Evolutionary conservation across 257 asterid species (phyloP).

Genomic region (Rauvolfia tetraphylla): DNA sequence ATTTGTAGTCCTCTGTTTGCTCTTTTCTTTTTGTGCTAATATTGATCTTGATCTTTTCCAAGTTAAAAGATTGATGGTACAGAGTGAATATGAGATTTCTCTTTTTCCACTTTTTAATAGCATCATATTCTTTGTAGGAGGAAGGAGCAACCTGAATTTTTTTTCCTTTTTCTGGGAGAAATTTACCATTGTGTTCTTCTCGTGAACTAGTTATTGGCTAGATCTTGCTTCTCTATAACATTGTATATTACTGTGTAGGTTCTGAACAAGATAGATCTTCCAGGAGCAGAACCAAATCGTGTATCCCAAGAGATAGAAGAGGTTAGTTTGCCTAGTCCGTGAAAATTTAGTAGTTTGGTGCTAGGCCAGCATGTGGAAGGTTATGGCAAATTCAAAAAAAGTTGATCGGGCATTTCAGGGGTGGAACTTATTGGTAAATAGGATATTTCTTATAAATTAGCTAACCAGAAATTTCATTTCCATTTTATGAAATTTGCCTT

Average conservation of each 20-base stretch:
- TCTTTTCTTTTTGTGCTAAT: not conserved
- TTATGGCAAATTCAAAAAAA: too few species aligned
- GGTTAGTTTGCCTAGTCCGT: conserved; percentile 53
- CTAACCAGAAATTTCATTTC: not conserved
- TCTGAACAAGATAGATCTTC: conserved; percentile 98
- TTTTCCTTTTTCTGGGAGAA: too few species aligned
- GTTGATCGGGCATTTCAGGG: not conserved
- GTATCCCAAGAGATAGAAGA: conserved; percentile 92
- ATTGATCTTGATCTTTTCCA: not conserved
- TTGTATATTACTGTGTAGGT: conserved; percentile 52
- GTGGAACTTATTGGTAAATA: too few species aligned
- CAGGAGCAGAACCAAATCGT: conserved; percentile 96
- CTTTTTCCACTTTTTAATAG: not conserved
- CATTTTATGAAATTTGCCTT: not conserved
- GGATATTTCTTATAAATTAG: not conserved
- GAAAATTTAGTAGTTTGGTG: conserved; percentile 24
- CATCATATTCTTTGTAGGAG: not conserved
- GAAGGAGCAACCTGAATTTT: not conserved
- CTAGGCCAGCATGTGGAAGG: conserved; percentile 9
- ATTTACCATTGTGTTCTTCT: not conserved
- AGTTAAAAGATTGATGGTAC: not conserved
- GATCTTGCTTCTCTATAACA: not conserved
- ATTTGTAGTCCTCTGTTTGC: not conserved
- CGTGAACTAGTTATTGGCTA: not conserved
- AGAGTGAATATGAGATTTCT: not conserved